Conservation (phyloP, 371 early-diverging fungal genomes). For the Actinomucor elegans region DNA sequence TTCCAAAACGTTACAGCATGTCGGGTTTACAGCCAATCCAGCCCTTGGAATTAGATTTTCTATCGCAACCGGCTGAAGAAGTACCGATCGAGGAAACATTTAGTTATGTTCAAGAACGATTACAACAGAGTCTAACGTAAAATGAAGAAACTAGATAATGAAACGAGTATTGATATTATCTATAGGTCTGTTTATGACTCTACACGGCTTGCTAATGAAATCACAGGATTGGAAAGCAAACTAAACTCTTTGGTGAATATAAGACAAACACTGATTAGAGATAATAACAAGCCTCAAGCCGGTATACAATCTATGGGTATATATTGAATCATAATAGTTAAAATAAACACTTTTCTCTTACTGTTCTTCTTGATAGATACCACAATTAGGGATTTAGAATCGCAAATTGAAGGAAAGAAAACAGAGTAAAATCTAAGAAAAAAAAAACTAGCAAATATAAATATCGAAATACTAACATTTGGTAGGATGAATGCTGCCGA, state of each 20-base stretch:
- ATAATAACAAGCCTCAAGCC: background rate
- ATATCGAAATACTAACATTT: background rate
- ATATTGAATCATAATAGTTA: background rate
- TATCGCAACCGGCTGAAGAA: too few species aligned
- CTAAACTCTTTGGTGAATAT: background rate
- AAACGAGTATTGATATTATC: too few species aligned
- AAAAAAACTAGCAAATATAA: background rate
- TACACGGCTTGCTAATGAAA: constrained; percentile 5
- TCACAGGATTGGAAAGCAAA: constrained; percentile 1
- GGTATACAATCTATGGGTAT: constrained; percentile 4
- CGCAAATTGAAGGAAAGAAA: background rate
- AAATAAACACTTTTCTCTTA: background rate
- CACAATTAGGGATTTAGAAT: background rate
- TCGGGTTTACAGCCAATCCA: too few species aligned
- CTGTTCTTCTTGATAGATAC: background rate
- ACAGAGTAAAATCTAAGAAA: background rate
- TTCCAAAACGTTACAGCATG: too few species aligned
- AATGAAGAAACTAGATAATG: too few species aligned
- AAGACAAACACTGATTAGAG: background rate
- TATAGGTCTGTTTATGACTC: constrained; percentile 12
- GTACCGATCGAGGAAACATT: too few species aligned
- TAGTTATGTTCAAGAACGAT: too few species aligned
- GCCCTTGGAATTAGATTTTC: too few species aligned
- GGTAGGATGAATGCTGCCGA: background rate
- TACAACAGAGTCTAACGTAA: too few species aligned